These are phyloP conservation scores for Phaeosphaeriaceae sp. DNA, from an alignment of 2,329 filamentous ascomycete genomes.

Conservation along the genomic window DNA sequence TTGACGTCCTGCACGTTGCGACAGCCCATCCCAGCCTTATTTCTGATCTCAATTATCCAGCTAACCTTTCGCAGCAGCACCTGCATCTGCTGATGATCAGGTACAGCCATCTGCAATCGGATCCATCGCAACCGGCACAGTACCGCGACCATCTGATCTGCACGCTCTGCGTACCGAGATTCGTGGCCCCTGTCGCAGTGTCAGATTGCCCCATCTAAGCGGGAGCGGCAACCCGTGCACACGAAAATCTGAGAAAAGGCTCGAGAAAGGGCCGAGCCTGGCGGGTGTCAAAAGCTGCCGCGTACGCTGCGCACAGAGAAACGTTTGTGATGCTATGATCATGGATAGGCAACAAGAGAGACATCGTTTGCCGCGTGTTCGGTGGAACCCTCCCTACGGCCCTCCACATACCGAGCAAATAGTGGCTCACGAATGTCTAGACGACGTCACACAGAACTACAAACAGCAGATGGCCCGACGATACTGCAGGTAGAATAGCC, in stretches of 20 bases:
- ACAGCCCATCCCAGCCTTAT: background rate
- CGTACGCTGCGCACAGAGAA: background rate
- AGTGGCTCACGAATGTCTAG: background rate
- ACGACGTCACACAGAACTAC: background rate
- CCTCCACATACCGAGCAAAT: background rate
- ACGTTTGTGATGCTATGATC: background rate
- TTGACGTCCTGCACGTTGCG: background rate
- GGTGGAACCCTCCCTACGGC: background rate
- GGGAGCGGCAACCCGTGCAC: slow-evolving; percentile 1
- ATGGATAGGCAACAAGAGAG: background rate
- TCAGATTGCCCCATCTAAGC: slow-evolving; percentile 5
- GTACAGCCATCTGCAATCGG: background rate
- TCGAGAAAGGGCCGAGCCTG: slow-evolving; percentile 2
- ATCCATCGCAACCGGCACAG: slow-evolving; percentile 4
- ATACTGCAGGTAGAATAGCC: background rate
- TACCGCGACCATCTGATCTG: slow-evolving; percentile 1
- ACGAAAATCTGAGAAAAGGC: background rate
- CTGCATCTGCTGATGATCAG: background rate
- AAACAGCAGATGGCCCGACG: background rate
- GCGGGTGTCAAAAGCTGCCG: background rate
- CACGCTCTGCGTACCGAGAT: slow-evolving; percentile 6
- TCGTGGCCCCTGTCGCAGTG: slow-evolving; percentile 6
- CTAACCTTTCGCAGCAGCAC: background rate
- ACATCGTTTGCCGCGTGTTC: background rate
- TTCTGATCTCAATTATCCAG: background rate